Percentiles rank a stretch among this genome's conserved stretches.
Conservation (phyloP, 2,329 filamentous ascomycete genomes). For the Ophiobolus disseminans region DNA sequence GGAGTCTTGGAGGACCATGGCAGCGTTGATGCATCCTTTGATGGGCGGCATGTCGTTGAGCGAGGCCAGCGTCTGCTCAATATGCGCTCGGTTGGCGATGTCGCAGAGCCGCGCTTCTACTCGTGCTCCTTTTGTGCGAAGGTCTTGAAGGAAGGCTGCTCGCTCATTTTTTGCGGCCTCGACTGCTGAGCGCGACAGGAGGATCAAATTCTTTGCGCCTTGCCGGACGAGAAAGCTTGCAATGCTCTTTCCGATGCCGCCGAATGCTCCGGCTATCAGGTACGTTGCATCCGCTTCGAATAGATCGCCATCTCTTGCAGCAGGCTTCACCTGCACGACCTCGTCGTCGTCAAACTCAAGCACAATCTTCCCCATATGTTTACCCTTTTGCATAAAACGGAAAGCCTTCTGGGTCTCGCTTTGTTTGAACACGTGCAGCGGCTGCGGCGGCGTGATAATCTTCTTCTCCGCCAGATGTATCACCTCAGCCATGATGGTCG, state of each 20-base stretch:
- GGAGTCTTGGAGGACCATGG: slow-evolving; percentile 30
- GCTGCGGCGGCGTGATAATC: not conserved
- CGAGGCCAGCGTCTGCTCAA: slow-evolving; percentile 10
- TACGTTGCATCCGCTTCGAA: slow-evolving; percentile 27
- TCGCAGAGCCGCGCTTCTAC: slow-evolving; percentile 25
- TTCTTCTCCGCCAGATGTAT: not conserved
- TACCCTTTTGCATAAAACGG: slow-evolving; percentile 16
- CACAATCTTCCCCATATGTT: slow-evolving; percentile 10
- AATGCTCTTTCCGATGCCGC: slow-evolving; percentile 32
- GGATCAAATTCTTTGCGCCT: slow-evolving; percentile 28
- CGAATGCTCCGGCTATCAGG: slow-evolving; percentile 31
- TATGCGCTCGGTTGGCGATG: slow-evolving; percentile 11
- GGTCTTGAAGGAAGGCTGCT: slow-evolving; percentile 12
- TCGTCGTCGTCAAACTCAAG: slow-evolving; percentile 13
- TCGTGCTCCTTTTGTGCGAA: slow-evolving; percentile 12
- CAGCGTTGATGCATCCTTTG: slow-evolving; percentile 30
- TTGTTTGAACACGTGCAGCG: slow-evolving; percentile 14
- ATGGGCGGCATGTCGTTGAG: slow-evolving; percentile 24
- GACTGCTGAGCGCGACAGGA: slow-evolving; percentile 21
- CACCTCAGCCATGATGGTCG: slow-evolving; percentile 3
- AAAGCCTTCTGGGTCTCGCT: slow-evolving; percentile 21
- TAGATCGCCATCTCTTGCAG: not conserved
- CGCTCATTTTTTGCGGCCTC: slow-evolving; percentile 10
- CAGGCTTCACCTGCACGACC: slow-evolving; percentile 10
- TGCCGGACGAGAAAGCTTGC: slow-evolving; percentile 23